Conservation (phyloP, 1,139 yeast species). For the Debaryomyces psychrophilus region DNA sequence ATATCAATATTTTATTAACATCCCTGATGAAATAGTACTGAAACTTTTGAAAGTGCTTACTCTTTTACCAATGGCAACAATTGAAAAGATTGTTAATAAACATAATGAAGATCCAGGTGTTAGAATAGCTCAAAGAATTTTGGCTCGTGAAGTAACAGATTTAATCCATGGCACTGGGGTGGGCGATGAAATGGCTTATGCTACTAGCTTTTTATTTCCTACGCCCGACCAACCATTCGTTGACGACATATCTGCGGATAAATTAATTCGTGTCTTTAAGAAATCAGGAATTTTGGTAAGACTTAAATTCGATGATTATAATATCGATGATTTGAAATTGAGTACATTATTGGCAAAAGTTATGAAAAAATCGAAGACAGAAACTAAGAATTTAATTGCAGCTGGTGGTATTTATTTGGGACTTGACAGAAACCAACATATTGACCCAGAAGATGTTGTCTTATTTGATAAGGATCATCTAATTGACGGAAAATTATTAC, state of each 20-base stretch:
- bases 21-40: conserved; percentile 76
- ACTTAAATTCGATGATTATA: conserved; percentile 41
- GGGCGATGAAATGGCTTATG: conserved; percentile 65
- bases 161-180: conserved; percentile 82
- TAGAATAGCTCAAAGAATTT: conserved; percentile 70
- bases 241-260: conserved; percentile 52
- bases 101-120: conserved; percentile 64
- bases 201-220: conserved; percentile 70
- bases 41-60: conserved; percentile 77
- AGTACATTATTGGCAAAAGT: conserved; percentile 42
- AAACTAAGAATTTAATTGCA: conserved; percentile 63
- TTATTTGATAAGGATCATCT: conserved; percentile 52
- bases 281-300: conserved; percentile 60
- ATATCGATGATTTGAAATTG: conserved; percentile 39
- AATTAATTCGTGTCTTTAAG: conserved; percentile 59
- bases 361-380: conserved; percentile 49
- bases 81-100: conserved; percentile 52
- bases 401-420: conserved; percentile 80
- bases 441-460: conserved; percentile 52
- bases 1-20: conserved; percentile 82
- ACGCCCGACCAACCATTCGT: conserved; percentile 53
- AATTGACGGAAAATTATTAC: conserved; percentile 61
- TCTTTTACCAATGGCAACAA: conserved; percentile 63
- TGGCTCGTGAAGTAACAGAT: conserved; percentile 87
- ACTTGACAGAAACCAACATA: conserved; percentile 55